These are phyloP conservation scores for Calocybe gangraenosa DNA, from an alignment of 768 basidiomycete species.

Conservation along the genomic window DNA sequence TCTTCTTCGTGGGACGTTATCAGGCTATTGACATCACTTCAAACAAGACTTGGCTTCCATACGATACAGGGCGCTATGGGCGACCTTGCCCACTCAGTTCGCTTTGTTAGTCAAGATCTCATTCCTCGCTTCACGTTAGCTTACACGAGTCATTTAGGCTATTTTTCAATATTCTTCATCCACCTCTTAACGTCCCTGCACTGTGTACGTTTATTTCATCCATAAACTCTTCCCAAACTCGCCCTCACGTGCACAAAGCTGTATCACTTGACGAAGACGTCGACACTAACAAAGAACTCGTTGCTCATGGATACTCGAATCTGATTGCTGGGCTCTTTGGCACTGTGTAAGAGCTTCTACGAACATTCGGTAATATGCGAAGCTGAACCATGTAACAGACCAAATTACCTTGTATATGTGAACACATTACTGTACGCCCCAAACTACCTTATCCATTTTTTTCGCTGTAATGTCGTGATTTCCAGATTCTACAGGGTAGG, in stretches of 20 bases:
- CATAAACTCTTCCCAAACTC: too few relatives aligned
- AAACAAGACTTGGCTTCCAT: slow-evolving; percentile 56
- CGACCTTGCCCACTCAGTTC: slow-evolving; percentile 90
- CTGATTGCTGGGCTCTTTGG: slow-evolving; percentile 76
- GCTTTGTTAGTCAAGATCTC: slow-evolving; percentile 73
- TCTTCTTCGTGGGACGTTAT: background rate
- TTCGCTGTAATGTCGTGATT: background rate
- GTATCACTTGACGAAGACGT: slow-evolving; percentile 87
- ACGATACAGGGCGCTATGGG: slow-evolving; percentile 64
- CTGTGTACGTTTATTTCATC: slow-evolving; percentile 47
- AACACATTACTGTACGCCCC: slow-evolving; percentile 66
- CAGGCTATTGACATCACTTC: background rate
- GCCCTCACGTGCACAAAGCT: slow-evolving; percentile 51
- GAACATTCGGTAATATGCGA: background rate
- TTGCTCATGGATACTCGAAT: slow-evolving; percentile 92
- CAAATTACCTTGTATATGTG: slow-evolving; percentile 86
- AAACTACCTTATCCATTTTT: background rate
- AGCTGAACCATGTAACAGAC: slow-evolving; percentile 34
- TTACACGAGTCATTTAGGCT: slow-evolving; percentile 38
- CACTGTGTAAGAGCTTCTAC: slow-evolving; percentile 56
- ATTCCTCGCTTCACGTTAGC: background rate
- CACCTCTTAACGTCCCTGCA: slow-evolving; percentile 87
- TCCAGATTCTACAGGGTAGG: slow-evolving; percentile 88
- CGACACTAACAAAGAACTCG: slow-evolving; percentile 88
- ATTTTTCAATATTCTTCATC: slow-evolving; percentile 83